A percentile compares a stretch with the other conserved stretches of the same genome.
Evolutionary conservation across 2,329 filamentous ascomycete species (phyloP).

Genomic region (Penicillium sp.): DNA sequence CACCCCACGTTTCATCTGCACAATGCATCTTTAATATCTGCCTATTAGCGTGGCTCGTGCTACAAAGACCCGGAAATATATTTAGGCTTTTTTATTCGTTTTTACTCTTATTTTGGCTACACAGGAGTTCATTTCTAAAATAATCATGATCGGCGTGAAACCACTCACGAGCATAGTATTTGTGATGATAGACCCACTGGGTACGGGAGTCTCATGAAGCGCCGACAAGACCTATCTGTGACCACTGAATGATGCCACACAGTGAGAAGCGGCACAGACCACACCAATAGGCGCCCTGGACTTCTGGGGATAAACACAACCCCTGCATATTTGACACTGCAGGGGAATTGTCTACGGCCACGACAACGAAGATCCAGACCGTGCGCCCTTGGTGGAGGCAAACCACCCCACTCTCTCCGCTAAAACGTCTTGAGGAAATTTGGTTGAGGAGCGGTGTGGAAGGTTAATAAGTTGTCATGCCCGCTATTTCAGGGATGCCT

Average conservation of each 20-base stretch:
- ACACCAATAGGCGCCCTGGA: neutral
- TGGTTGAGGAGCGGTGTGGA: slow-evolving; percentile 14
- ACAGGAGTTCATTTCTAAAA: neutral
- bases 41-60: neutral
- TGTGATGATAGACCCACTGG: neutral
- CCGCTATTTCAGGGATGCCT: neutral
- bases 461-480: slow-evolving; percentile 1
- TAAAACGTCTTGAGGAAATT: neutral
- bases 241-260: neutral
- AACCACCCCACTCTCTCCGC: slow-evolving; percentile 1
- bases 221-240: neutral
- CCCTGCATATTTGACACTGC: slow-evolving; percentile 19
- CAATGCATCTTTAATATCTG: neutral
- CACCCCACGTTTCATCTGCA: neutral
- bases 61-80: neutral
- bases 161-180: neutral
- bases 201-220: neutral
- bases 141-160: neutral
- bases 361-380: slow-evolving; percentile 7
- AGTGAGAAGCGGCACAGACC: neutral
- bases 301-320: neutral
- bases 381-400: slow-evolving; percentile 4
- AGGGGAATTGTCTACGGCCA: slow-evolving; percentile 1
- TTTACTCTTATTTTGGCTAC: too few species aligned
- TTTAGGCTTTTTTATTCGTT: too few species aligned